Conservation (phyloP, 1,139 yeast species). For the Meyerozyma guilliermondii region DNA sequence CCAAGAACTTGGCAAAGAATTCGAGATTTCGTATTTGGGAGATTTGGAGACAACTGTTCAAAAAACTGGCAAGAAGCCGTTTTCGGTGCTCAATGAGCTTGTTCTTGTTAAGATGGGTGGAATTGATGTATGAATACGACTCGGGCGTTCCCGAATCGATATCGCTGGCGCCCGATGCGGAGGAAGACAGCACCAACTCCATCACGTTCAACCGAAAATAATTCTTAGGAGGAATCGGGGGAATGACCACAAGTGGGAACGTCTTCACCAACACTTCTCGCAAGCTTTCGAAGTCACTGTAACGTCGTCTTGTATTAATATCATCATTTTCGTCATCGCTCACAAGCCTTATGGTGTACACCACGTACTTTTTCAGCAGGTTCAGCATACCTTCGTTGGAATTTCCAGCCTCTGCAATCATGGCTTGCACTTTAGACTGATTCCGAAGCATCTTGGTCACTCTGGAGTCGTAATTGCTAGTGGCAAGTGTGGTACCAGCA, state of each 20-base stretch:
- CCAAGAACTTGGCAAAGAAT: slow-evolving; percentile 72
- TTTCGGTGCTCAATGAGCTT: slow-evolving; percentile 59
- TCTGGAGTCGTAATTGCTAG: slow-evolving; percentile 29
- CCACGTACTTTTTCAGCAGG: slow-evolving; percentile 62
- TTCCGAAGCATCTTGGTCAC: slow-evolving; percentile 32
- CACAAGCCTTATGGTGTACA: slow-evolving; percentile 67
- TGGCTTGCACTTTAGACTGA: slow-evolving; percentile 32
- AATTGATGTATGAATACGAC: slow-evolving; percentile 37
- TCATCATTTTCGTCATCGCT: slow-evolving; percentile 36
- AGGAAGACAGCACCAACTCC: slow-evolving; percentile 22
- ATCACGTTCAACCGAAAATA: slow-evolving; percentile 33
- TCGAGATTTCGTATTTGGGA: slow-evolving; percentile 52
- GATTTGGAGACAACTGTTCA: slow-evolving; percentile 68
- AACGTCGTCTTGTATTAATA: slow-evolving; percentile 68
- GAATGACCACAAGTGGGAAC: slow-evolving; percentile 79
- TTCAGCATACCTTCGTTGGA: slow-evolving; percentile 65
- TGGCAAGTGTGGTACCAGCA: slow-evolving; percentile 1
- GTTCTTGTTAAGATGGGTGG: slow-evolving; percentile 37
- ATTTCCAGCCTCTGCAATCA: slow-evolving; percentile 73
- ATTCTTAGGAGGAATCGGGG: slow-evolving; percentile 95
- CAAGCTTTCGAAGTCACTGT: slow-evolving; percentile 86
- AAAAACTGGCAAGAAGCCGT: slow-evolving; percentile 69
- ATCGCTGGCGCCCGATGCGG: slow-evolving; percentile 7
- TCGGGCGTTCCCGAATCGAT: slow-evolving; percentile 5
- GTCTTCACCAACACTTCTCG: slow-evolving; percentile 63